These are phyloP conservation scores for Cystofilobasidium ferigula DNA, from an alignment of 768 basidiomycete genomes.

Conservation along the genomic window DNA sequence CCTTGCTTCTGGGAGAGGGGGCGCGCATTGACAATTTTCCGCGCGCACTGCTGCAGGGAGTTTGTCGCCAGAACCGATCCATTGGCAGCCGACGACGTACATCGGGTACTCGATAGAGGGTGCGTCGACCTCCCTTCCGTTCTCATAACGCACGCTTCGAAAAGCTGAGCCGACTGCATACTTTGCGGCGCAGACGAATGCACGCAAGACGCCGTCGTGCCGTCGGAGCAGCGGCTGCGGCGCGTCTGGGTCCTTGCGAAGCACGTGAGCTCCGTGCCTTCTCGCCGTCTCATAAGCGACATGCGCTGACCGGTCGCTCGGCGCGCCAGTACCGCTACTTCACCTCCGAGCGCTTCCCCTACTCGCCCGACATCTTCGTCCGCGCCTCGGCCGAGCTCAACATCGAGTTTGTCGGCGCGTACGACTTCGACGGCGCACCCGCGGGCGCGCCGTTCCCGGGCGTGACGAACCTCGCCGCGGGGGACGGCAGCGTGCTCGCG, in stretches of 20 bases:
- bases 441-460: background rate
- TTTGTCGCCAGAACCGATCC: background rate
- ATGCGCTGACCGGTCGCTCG: background rate
- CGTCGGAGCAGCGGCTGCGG: background rate
- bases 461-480: background rate
- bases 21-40: too few species aligned
- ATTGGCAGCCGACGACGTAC: background rate
- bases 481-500: background rate
- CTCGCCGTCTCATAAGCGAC: background rate
- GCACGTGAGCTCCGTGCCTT: background rate
- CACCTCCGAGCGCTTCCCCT: background rate
- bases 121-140: too few species aligned
- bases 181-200: background rate
- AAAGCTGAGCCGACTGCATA: too few species aligned
- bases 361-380: conserved; percentile 7
- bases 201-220: background rate
- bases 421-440: background rate
- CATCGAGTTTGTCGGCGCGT: conserved; percentile 13
- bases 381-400: background rate
- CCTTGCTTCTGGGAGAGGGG: background rate
- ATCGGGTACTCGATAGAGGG: conserved; percentile 5
- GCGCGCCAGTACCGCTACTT: background rate
- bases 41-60: background rate
- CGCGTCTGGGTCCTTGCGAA: conserved; percentile 6
- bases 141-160: too few species aligned